Evolutionary conservation across 2,329 filamentous ascomycete species (phyloP), one percentile per base, ranked within the genome.

Genomic region (Davidsoniella eucalypti): DNA sequence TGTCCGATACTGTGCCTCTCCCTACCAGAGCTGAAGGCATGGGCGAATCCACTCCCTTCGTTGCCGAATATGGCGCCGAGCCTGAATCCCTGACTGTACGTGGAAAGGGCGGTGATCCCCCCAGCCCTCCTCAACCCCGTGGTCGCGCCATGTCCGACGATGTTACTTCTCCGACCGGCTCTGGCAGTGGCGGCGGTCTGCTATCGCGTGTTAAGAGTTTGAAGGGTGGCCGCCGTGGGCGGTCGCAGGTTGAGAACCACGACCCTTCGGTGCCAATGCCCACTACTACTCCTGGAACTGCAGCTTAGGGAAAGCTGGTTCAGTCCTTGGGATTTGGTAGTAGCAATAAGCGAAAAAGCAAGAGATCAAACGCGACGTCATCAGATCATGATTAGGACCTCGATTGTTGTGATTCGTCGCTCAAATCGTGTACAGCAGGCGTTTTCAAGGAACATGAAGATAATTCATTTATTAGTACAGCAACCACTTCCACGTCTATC

Each of bases 121-220:
- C 40, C 23, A 50, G 47, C 33, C 52, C 52, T 9, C 52, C 52
- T n/a, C 26, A 33, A 21, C 29, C 25, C 29, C 52, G 52, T 38
- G 48, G 52, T 21, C 47, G 47, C 21, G 29, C 52, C 9, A 47
- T 51, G 38, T 50, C 52, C 12, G 48, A 50, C 23, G 52, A 53
- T 39, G 47, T 43, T 7, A 44, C 33, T 21, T 40, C 45, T 17
- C 44, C 44, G 25, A 39, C 37, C 12, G 23, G n/a, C n/a, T 16
- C 45, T 23, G 41, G 46, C 14, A 63, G 63, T 44, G 66, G 68
- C 42, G 74, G 75, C 44, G 82, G 84, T 2, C 80, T 93, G 55
- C 63, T 93, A 54, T 84, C 76, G 48, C 76, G 86, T 50, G 85
- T 92, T 68, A 87, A 85, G 73, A 87, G 82, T 64, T 67, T 92